Conservation (phyloP, 768 basidiomycete species). For the Steccherinum ochraceum region DNA sequence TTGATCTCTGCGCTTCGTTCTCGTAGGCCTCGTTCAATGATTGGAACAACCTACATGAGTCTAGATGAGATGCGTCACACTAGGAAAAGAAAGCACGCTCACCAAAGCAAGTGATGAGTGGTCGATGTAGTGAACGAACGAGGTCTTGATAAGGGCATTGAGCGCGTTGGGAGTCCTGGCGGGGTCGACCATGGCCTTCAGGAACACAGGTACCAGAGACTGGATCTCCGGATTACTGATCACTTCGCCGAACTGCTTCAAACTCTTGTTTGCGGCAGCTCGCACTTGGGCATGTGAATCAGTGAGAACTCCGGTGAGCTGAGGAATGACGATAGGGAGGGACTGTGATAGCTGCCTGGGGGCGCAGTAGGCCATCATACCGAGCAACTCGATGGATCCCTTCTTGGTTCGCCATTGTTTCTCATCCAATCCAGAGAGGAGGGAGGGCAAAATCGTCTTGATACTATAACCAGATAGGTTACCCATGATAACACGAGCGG, state of each 20-base stretch:
- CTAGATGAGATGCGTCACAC: neutral
- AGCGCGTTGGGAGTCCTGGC: constrained; percentile 84
- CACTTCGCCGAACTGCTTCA: constrained; percentile 98
- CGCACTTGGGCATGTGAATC: constrained; percentile 98
- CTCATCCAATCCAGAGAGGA: constrained; percentile 89
- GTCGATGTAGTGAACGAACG: constrained; percentile 97
- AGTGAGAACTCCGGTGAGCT: constrained; percentile 89
- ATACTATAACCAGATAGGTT: constrained; percentile 93
- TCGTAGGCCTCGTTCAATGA: constrained; percentile 86
- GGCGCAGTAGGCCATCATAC: constrained; percentile 98
- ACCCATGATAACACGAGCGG: constrained; percentile 91
- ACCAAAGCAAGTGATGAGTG: constrained; percentile 93
- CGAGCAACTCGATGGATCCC: constrained; percentile 93
- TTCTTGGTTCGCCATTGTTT: constrained; percentile 99
- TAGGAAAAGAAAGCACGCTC: constrained; percentile 21
- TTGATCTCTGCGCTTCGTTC: constrained; percentile 93
- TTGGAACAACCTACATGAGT: constrained; percentile 72
- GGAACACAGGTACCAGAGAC: constrained; percentile 77
- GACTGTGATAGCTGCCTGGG: constrained; percentile 92
- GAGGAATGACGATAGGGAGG: constrained; percentile 92
- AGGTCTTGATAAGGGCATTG: constrained; percentile 82
- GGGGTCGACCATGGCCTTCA: constrained; percentile 95
- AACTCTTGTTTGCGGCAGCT: constrained; percentile 84
- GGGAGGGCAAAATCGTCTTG: constrained; percentile 86
- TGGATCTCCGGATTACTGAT: constrained; percentile 98